Percentiles rank a stretch among this genome's conserved stretches.
Evolutionary conservation across 176 grass and related monocot genomes (phyloP).

Genomic region (Metroxylon sagu): DNA sequence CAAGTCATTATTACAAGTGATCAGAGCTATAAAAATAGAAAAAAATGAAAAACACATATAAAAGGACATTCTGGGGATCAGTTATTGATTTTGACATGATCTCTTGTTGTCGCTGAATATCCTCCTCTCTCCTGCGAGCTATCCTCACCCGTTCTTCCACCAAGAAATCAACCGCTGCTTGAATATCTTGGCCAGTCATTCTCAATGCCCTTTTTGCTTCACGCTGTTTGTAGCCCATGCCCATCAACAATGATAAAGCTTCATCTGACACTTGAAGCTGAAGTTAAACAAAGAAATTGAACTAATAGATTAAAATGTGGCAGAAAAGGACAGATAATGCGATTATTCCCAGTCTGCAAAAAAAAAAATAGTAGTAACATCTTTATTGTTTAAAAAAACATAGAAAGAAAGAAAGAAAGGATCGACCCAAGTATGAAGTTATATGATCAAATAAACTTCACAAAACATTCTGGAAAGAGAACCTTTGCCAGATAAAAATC

Average conservation of each 20-base stretch:
- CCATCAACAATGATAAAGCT: conserved; percentile 70
- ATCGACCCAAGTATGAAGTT: too few relatives aligned
- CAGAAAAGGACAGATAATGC: too few relatives aligned
- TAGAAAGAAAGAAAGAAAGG: too few relatives aligned
- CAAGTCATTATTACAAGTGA: conserved; percentile 2
- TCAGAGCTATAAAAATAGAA: conserved; percentile 15
- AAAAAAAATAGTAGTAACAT: too few relatives aligned
- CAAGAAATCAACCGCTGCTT: conserved; percentile 72
- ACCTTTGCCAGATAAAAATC: too few relatives aligned
- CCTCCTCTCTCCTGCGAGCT: conserved; percentile 44
- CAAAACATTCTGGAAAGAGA: too few relatives aligned
- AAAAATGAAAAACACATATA: neutral
- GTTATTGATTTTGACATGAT: conserved; percentile 51
- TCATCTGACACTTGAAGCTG: conserved; percentile 98
- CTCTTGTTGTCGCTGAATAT: conserved; percentile 39
- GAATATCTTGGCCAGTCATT: conserved; percentile 81
- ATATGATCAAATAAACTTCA: too few relatives aligned
- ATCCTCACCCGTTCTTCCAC: conserved; percentile 73
- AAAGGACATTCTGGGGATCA: neutral
- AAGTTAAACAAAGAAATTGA: conserved; percentile 1
- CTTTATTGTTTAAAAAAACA: too few relatives aligned
- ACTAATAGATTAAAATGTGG: too few relatives aligned
- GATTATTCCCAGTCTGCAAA: too few relatives aligned
- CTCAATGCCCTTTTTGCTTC: conserved; percentile 81
- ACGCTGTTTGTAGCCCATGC: conserved; percentile 69